These are phyloP conservation scores for Pisolithus marmoratus DNA, from an alignment of 768 basidiomycete species.

Conservation along the genomic window DNA sequence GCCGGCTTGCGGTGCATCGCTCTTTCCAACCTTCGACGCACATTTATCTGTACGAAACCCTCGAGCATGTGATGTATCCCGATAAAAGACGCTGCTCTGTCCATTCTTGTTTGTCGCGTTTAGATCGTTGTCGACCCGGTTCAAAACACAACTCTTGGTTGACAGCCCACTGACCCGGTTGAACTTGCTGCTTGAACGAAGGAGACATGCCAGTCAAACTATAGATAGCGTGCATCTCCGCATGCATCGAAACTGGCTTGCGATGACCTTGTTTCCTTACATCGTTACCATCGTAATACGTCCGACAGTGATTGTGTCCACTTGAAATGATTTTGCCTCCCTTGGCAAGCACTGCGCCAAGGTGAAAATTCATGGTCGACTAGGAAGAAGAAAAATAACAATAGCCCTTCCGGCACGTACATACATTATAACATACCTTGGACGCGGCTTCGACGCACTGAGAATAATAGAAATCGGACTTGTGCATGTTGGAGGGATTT, in stretches of 20 bases:
- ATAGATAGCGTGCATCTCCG: slow-evolving; percentile 57
- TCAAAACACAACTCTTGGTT: slow-evolving; percentile 8
- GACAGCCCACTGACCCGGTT: slow-evolving; percentile 28
- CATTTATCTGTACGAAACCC: slow-evolving; percentile 6
- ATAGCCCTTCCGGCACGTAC: neutral
- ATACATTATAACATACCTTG: slow-evolving; percentile 24
- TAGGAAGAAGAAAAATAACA: slow-evolving; percentile 7
- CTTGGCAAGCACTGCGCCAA: slow-evolving; percentile 42
- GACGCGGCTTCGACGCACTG: slow-evolving; percentile 44
- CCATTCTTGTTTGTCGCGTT: neutral
- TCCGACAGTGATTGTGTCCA: slow-evolving; percentile 50
- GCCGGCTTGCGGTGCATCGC: neutral
- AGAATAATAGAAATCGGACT: slow-evolving; percentile 47
- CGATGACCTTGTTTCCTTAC: slow-evolving; percentile 32
- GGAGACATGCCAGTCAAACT: slow-evolving; percentile 46
- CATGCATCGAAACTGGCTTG: slow-evolving; percentile 45
- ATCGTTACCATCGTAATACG: slow-evolving; percentile 47
- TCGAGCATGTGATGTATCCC: neutral
- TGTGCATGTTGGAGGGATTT: slow-evolving; percentile 9
- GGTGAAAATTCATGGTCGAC: slow-evolving; percentile 42
- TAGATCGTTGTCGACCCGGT: neutral
- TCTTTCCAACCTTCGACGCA: neutral
- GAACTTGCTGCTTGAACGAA: slow-evolving; percentile 50
- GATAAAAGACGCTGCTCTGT: neutral
- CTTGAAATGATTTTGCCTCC: slow-evolving; percentile 50